These are phyloP conservation scores for Ramularia endophylla DNA, from an alignment of 2,329 filamentous ascomycete species.

Conservation along the genomic window DNA sequence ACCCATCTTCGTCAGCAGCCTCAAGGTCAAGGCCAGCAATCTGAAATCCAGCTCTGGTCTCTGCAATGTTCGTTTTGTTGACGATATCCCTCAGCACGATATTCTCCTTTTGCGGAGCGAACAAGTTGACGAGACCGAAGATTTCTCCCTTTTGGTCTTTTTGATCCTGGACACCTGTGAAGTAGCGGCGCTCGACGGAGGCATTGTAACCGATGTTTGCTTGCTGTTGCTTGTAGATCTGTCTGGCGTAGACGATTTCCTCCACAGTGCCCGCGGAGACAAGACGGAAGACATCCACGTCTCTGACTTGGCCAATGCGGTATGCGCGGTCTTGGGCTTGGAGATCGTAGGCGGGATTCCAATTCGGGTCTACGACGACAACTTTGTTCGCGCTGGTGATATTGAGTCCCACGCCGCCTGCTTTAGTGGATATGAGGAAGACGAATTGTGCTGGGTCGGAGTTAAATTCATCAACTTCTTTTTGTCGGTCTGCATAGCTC, in stretches of 20 bases:
- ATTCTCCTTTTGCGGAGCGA: constrained; percentile 72
- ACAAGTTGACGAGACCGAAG: constrained; percentile 82
- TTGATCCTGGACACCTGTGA: constrained; percentile 86
- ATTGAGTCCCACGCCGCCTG: constrained; percentile 89
- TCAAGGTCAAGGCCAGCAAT: constrained; percentile 76
- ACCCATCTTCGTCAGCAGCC: constrained; percentile 44
- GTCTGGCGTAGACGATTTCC: constrained; percentile 92
- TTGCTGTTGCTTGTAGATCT: constrained; percentile 99
- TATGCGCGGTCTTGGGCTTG: constrained; percentile 97
- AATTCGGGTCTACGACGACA: constrained; percentile 93
- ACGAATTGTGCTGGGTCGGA: constrained; percentile 81
- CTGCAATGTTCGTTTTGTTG: constrained; percentile 96
- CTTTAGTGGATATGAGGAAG: constrained; percentile 90
- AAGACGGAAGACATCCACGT: constrained; percentile 92
- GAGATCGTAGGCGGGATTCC: constrained; percentile 92
- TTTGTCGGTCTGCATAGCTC: constrained; percentile 72
- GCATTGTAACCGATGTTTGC: constrained; percentile 96
- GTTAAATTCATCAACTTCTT: constrained; percentile 86
- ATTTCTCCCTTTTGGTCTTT: constrained; percentile 83
- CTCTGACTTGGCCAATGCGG: constrained; percentile 83
- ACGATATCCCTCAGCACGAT: constrained; percentile 89
- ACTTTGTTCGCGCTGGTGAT: constrained; percentile 98
- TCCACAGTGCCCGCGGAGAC: constrained; percentile 90
- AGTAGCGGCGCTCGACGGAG: constrained; percentile 86
- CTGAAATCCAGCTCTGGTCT: constrained; percentile 77